phyloP scores from a whole-genome alignment of 2,329 filamentous ascomycete genomes.

The Neonectria magnoliae region DNA sequence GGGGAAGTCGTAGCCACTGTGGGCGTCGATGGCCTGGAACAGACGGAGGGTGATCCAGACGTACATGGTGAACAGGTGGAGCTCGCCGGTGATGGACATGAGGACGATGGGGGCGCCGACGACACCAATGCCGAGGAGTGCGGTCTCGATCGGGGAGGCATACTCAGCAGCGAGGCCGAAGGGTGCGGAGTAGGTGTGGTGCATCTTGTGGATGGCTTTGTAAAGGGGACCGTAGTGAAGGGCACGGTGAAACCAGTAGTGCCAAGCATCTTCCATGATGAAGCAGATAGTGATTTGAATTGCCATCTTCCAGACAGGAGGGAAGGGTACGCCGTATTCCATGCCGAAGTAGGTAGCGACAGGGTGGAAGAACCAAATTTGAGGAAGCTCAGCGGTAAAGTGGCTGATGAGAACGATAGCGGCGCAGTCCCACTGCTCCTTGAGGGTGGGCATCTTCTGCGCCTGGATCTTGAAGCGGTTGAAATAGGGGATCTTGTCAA shows the following conservation, averaged over 20 bases:
- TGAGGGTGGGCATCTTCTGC: constrained; percentile 88
- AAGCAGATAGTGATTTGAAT: constrained; percentile 95
- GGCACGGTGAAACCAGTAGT: constrained; percentile 94
- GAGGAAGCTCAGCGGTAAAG: constrained; percentile 97
- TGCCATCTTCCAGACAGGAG: constrained; percentile 83
- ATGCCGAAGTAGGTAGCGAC: constrained; percentile 94
- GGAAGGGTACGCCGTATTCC: constrained; percentile 89
- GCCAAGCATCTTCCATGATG: constrained; percentile 95
- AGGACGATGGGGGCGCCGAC: constrained; percentile 85
- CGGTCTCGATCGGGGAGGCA: constrained; percentile 95
- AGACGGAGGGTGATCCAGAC: constrained; percentile 91
- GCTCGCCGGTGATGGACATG: constrained; percentile 82
- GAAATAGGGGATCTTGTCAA: constrained; percentile 88
- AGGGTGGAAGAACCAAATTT: constrained; percentile 99
- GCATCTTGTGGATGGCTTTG: constrained; percentile 97
- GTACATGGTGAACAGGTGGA: constrained; percentile 98
- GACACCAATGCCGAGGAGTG: constrained; percentile 89
- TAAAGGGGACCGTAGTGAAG: constrained; percentile 97
- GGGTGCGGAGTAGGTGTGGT: constrained; percentile 97
- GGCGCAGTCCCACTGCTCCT: constrained; percentile 95
- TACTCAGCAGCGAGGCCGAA: constrained; percentile 98
- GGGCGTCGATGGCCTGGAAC: constrained; percentile 97
- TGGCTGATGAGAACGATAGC: constrained; percentile 92
- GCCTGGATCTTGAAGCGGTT: constrained; percentile 94
- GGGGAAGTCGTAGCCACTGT: constrained; percentile 98